phyloP scores from a whole-genome alignment of 2,329 filamentous ascomycete species.

The Hypomyces perniciosus region DNA sequence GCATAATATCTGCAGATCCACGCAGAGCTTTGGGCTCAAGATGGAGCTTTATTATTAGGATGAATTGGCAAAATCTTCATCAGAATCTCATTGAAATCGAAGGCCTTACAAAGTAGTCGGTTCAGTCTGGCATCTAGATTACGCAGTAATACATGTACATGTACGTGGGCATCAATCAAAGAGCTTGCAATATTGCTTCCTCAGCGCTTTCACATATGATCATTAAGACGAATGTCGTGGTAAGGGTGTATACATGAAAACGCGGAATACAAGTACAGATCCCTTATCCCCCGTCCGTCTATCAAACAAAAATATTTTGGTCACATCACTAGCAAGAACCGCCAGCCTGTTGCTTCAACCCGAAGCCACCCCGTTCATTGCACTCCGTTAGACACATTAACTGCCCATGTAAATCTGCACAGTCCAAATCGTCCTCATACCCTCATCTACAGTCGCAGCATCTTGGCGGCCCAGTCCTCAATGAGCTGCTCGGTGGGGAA shows the following conservation, averaged over 20 bases:
- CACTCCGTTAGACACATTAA: conserved; percentile 4
- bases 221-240: conserved; percentile 25
- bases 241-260: conserved; percentile 32
- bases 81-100: no score
- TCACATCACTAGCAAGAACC: conserved; percentile 17
- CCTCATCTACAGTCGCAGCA: conserved; percentile 64
- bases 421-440: neutral
- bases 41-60: no score
- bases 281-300: conserved; percentile 30
- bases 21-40: no score
- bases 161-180: neutral
- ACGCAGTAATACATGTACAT: no score
- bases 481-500: conserved; percentile 92
- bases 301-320: conserved; percentile 27
- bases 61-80: no score
- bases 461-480: conserved; percentile 80
- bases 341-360: conserved; percentile 14
- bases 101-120: no score
- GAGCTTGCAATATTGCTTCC: neutral
- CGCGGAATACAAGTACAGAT: conserved; percentile 38
- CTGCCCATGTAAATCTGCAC: neutral
- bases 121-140: no score
- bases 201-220: neutral
- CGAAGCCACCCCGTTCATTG: conserved; percentile 1
- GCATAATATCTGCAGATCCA: no score